Conservation (phyloP, 495 filamentous ascomycete genomes). For the Margaritispora aquatica region DNA sequence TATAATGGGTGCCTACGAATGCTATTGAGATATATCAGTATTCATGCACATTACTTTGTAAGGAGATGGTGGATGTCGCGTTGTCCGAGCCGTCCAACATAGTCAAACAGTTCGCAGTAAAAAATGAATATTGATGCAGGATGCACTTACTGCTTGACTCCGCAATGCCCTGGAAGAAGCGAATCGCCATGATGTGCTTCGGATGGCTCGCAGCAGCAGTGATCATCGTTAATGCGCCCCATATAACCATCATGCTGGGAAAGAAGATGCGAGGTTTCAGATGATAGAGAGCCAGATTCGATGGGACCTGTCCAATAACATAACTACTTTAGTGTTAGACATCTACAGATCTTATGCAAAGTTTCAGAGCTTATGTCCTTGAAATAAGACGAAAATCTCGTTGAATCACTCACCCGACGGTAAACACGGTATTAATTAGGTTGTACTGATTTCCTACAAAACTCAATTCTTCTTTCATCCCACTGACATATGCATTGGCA, state of each 20-base stretch:
- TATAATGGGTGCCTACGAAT: slow-evolving; percentile 59
- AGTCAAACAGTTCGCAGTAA: too few species aligned
- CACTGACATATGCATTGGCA: slow-evolving; percentile 58
- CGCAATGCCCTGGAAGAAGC: slow-evolving; percentile 61
- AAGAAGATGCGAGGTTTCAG: slow-evolving; percentile 54
- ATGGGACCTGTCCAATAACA: slow-evolving; percentile 54
- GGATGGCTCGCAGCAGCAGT: slow-evolving; percentile 45
- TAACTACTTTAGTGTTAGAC: slow-evolving; percentile 41
- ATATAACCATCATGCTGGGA: slow-evolving; percentile 53
- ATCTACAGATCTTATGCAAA: too few species aligned
- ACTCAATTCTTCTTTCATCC: slow-evolving; percentile 57
- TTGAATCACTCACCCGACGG: slow-evolving; percentile 19
- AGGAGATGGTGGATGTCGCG: too few species aligned
- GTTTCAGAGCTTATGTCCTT: too few species aligned
- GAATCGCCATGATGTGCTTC: slow-evolving; percentile 55
- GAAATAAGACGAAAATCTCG: too few species aligned
- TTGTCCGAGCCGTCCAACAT: too few species aligned
- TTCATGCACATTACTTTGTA: too few species aligned
- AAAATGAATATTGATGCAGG: not conserved
- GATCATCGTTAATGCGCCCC: slow-evolving; percentile 56
- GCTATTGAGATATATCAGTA: too few species aligned
- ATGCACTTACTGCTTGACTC: slow-evolving; percentile 38
- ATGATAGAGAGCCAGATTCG: slow-evolving; percentile 53
- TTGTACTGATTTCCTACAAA: slow-evolving; percentile 54
- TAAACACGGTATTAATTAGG: slow-evolving; percentile 45